Base-by-base conservation (phyloP, 192 early-diverging fungal genomes). In the Coemansia sp. region DNA sequence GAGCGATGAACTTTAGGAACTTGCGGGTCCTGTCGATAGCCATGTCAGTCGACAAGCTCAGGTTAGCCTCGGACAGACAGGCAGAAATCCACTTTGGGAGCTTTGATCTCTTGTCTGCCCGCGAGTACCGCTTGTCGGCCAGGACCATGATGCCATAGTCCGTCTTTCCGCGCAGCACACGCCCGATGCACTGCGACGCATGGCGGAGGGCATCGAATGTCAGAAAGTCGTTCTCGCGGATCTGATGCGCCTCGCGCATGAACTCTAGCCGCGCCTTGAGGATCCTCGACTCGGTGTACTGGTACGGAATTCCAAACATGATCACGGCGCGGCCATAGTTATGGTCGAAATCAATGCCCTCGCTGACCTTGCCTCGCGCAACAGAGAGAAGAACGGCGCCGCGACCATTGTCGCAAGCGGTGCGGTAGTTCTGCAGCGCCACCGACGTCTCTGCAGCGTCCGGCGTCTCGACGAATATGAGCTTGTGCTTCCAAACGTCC, bases 291-390 rank as follows among this genome's bases (percentile, higher is more conserved):
- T 98, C 97, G 0, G 97, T 99, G 78, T 99, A 99, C 86, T 99
- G 98, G 76, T 98, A 99, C 6, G 98, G 98, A 58, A 99, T 97
- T 15, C 98, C 98, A 89, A 99, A 99, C 88, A 99, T 90, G 64
- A 99, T 88, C 62, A 99, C 98, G 33, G 98, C 97, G 18, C 98
- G 90, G 23, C 98, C 98, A 78, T 98, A 99, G 72, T 99, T 92
- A 79, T 99, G 97, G 78, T 99, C 98, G 72, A 99, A 99, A 89
- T 99, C 98, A 69, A 99, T 98, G 43, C 98, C 98, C 83, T 98
- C 98, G 23, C 95, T 97, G 20, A 99, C 97, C 76, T 99, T 99
- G 12, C 98, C 98, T 38, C 98, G 91, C 18, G 98, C 98, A 30
- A 99, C 98, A 69, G 96, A 96, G 11, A 99, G 76, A 34, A 99